These are phyloP conservation scores for Paraurostyla sp. DNA, from an alignment of 73 alveolate genomes.

Conservation along the genomic window DNA sequence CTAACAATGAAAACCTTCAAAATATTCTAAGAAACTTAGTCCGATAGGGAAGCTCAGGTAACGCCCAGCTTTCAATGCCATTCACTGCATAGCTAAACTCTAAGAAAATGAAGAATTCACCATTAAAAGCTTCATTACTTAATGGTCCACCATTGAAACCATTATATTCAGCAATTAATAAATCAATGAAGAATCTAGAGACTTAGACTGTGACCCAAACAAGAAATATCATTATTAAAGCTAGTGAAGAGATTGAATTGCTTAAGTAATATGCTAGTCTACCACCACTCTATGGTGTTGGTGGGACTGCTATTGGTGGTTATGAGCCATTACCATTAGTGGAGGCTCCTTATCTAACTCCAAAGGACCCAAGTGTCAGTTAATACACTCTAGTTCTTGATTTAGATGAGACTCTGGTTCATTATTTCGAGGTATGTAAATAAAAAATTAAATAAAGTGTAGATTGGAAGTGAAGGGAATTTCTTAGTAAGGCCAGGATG, in stretches of 20 bases:
- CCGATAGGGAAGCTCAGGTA: background rate
- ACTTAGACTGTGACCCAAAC: slow-evolving; percentile 1
- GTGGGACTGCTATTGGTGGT: slow-evolving; percentile 77
- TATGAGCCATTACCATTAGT: slow-evolving; percentile 69
- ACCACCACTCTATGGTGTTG: slow-evolving; percentile 78
- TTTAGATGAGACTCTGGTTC: slow-evolving; percentile 98
- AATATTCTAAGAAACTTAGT: slow-evolving; percentile 44
- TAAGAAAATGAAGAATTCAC: background rate
- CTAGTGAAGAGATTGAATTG: slow-evolving; percentile 55
- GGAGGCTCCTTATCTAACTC: slow-evolving; percentile 85
- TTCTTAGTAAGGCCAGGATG: slow-evolving; percentile 94
- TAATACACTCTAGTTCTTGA: slow-evolving; percentile 96
- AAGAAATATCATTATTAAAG: slow-evolving; percentile 54
- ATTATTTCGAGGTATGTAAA: slow-evolving; percentile 86
- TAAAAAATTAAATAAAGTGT: background rate
- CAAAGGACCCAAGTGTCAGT: slow-evolving; percentile 61
- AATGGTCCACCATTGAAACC: slow-evolving; percentile 54
- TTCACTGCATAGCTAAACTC: background rate
- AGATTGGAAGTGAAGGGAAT: slow-evolving; percentile 89
- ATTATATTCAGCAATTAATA: slow-evolving; percentile 20
- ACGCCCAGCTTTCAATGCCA: background rate
- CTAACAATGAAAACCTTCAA: slow-evolving; percentile 43
- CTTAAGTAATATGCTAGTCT: slow-evolving; percentile 26
- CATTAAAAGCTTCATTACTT: background rate
- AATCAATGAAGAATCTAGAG: slow-evolving; percentile 42